Evolutionary conservation across 2,329 filamentous ascomycete genomes (phyloP), one percentile per base, ranked within the genome.

Genomic region (Ophiocordyceps camponoti-leonardi): DNA sequence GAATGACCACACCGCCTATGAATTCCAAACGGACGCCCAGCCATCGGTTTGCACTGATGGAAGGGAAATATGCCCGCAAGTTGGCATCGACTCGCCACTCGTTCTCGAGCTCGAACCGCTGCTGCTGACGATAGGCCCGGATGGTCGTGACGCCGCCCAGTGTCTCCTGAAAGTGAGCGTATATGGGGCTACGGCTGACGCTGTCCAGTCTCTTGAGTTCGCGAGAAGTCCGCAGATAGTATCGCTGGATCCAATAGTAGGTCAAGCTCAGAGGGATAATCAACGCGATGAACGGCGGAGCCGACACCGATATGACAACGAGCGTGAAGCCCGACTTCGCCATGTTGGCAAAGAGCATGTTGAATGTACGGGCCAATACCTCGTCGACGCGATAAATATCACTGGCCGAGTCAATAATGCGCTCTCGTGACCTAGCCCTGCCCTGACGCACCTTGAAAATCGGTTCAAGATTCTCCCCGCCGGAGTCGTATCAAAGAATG

Each of bases 11-110:
- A 10, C 86, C 94, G 43, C 93, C 92, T 55, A 98, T 85, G 57
- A 96, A 94, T 61, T 98, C 92, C 41, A 98, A 75, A 47, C 92
- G 82, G 50, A 98, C 82, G 43, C 92, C 92, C 49, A 98, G 73
- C 92, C 92, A 98, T 60, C 93, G 73, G 62, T 86, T 86, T 44
- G 90, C 86, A 62, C 85, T 95, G 62, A 96, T 88, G 18, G 88
- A 94, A 2, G 92, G 90, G 68, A 88, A 96, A 67, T 90, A 98
- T 18, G 92, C 92, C 51, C 86, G 79, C 48, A 96, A 70, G 61
- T 98, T 98, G 41, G 86, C 82, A 66, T 98, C 92, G 50, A 96
- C 84, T 41, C 92, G 83, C 86, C 88, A 95, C 70, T 98, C 88
- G 55, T 96, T 98, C 63, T 98, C 93, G 48, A 84, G 69, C 49